Base-by-base conservation (phyloP, 805 yeast species). In the Kodamaea kakaduensis region DNA sequence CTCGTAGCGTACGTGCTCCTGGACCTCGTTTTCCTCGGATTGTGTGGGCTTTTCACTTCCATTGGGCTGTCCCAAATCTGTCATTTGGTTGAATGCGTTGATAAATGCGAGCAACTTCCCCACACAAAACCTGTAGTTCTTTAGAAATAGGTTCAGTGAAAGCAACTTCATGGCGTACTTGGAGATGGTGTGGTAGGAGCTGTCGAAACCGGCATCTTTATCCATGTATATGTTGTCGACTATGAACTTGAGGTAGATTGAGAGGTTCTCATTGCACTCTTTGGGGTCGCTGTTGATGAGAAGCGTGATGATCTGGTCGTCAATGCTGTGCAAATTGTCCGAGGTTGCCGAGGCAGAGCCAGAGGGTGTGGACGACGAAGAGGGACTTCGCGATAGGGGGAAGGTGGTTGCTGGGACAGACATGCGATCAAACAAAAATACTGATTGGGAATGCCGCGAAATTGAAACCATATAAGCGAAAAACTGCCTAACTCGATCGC, bases 191-290 rank as follows among this genome's bases (percentile, higher is more conserved):
- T 59, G 66, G 42, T 64, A 66, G 17, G 33, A 38, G 25, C 38
- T 43, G n/a, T 39, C 38, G n/a, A 31, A 26, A 14, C 42, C 42
- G 9, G 29, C 37, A 9, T 25, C 19, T 9, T 41, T 19, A n/a
- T 22, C 24, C 18, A 32, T 26, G 40, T 52, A 56, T 9, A 59
- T 44, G 14, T 52, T 50, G 39, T 67, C 70, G 5, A 59, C 51
- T 3, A 61, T 54, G 17, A 50, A 31, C 46, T 67, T 64, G 36
- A 67, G 41, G 38, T 43, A 61, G 3, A 47, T 39, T 1, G 67
- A 61, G 12, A 67, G 47, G 46, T 64, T 64, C 37, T 58, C 51
- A 46, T 67, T 67, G 41, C 68, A 61, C 41, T 58, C 73, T 4
- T 42, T 40, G 7, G 69, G 46, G 37, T 67, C 73, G 37, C 70